Evolutionary conservation across 352 stramenopile species (phyloP), one percentile per base, ranked within the genome.

Genomic region (Globisporangium spinosum): DNA sequence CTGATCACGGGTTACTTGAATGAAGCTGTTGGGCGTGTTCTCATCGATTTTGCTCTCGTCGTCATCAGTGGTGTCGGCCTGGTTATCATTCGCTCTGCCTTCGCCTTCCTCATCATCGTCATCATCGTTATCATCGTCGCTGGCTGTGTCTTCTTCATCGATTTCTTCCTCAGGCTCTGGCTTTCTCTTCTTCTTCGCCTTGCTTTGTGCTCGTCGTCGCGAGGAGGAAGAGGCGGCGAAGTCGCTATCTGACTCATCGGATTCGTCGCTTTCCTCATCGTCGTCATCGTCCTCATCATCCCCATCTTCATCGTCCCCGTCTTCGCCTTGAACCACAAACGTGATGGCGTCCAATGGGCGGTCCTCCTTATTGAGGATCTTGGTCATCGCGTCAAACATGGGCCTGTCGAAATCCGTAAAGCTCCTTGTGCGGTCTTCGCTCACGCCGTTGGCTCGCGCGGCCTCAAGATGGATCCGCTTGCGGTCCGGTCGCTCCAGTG

Each of bases 401-500:
- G 32, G 38, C 10, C 34, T 34, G 53, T 68, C 62, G 9, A 68
- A 40, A 29, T 68, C 62, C 23, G 53, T 57, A 29, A 62, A 68
- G 23, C 49, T 62, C 15, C 43, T 60, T 4, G 62, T 13, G 27
- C 62, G 62, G 35, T 68, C 34, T 32, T 68, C 62, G 8, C 34
- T 32, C 2, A 29, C 6, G 3, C 38, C 53, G 17, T 10, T 25
- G 0, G 25, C 35, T 17, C 54, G 25, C 20, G 17, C 35, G 1
- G 40, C 23, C 2, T 68, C 53, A n/a, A 45, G 47, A 17, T 68
- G 53, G 8, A 34, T 25, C 8, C 62, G 62, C 51, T 58, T 62
- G 12, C 56, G 56, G 2, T 58, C 34, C 2, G 56, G 1, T 7
- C 38, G 23, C 6, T 23, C 27, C 35, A 69, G 32, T 15, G n/a